Base-by-base conservation (phyloP, 441 rosid species). In the Syzygium malaccense region DNA sequence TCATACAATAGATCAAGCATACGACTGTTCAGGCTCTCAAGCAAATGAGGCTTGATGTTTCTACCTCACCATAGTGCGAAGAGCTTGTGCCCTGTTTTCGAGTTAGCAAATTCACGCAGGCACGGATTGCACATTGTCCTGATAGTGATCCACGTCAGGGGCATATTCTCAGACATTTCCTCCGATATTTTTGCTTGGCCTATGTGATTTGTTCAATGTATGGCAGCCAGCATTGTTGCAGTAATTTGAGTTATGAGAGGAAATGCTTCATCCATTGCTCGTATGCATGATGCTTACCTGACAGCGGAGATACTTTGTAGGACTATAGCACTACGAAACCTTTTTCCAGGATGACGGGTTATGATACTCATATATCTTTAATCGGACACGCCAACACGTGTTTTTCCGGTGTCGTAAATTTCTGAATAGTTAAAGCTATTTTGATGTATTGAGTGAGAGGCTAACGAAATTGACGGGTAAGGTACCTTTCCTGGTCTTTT, bases 1-100 rank as follows among this genome's bases (percentile, higher is more conserved):
- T 95, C 98, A 4, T 97, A 97, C 53, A 87, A 95, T 55, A 92
- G 94, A 88, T 91, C 95, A 28, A 94, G 92, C 71, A 90, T 97
- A 26, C 91, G 93, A 10, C 89, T 97, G 56, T 93, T 94, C 53
- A 51, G 14, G 86, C 90, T 89, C 51, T 89, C 83, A 2, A 23
- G 26, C 11, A 86, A 89, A 32, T 86, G 62, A 89, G 20, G 78
- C 25, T 66, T 14, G 25, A 4, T 30, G 37, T 64, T 64, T 64
- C 11, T 64, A 30, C 45, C 78, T 66, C 7, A 23, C 13, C 33
- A 14, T 62, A 3, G 1, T 62, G 33, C 0, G 2, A n/a, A 62
- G 17, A 62, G 71, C 8, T 14, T n/a, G 33, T 62, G 18, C 33
- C 33, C 71, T 4, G 3, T 14, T 62, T n/a, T 62, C 10, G 18